A percentile compares a stretch with the other conserved stretches of the same genome.
Conservation (phyloP, 371 early-diverging fungal species). For the Basidiobolus meristosporus region DNA sequence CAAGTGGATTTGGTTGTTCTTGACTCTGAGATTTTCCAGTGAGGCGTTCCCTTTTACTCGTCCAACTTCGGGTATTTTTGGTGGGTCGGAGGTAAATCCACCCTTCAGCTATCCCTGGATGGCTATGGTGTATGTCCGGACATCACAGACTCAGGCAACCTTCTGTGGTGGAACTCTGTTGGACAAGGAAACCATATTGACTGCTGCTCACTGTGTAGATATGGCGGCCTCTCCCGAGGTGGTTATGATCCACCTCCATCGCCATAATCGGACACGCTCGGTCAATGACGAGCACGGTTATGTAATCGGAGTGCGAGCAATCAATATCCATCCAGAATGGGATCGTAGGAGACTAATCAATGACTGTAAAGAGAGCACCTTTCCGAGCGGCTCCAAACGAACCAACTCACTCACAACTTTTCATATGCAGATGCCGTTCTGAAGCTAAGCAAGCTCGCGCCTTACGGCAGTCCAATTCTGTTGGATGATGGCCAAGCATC, state of each 20-base stretch:
- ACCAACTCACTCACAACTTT: too few species aligned
- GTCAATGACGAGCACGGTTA: not conserved
- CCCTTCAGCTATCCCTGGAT: slow-evolving; percentile 1
- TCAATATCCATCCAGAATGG: not conserved
- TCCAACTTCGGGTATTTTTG: not conserved
- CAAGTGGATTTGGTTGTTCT: too few species aligned
- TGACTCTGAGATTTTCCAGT: too few species aligned
- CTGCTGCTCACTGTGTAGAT: slow-evolving; percentile 3
- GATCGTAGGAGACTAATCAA: not conserved
- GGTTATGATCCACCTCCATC: not conserved
- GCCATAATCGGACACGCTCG: not conserved
- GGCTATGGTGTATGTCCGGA: not conserved
- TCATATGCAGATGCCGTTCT: too few species aligned
- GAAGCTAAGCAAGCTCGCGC: too few species aligned
- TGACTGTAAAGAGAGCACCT: not conserved
- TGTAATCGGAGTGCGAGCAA: not conserved
- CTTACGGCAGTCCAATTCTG: not conserved
- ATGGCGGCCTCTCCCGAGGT: not conserved
- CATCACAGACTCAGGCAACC: not conserved
- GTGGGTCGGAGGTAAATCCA: slow-evolving; percentile 1
- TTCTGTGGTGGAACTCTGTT: slow-evolving; percentile 2
- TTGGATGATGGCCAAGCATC: not conserved
- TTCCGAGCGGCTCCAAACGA: not conserved
- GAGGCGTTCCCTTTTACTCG: too few species aligned
- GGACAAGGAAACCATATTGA: slow-evolving; percentile 1